Evolutionary conservation across 2,329 filamentous ascomycete species (phyloP), one percentile per base, ranked within the genome.

Genomic region (Hymenoscyphus albidus): DNA sequence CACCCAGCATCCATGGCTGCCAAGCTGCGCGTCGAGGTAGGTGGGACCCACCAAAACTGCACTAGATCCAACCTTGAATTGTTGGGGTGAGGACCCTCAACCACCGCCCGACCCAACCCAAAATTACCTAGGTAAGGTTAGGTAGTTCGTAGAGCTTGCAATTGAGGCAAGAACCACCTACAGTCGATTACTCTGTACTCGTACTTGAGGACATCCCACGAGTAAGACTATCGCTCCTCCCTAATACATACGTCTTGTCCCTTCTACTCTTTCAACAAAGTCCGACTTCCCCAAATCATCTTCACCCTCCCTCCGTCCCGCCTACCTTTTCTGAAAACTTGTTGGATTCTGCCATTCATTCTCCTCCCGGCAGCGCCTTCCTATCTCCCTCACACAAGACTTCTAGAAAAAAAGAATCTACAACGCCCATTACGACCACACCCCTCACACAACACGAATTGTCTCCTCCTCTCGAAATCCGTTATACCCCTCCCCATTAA

Each of bases 401-500:
- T 54, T 54, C 48, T 22, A 22, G 48, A 54, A 54, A 51, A 27
- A 18, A 13, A 27, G 48, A 54, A 22, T 22, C 18, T 13, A 4
- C 48, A 54, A 54, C 48, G 48, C 18, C 48, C 7, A 27, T 27
- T 54, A 13, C 48, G 22, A 27, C 13, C 22, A 54, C 18, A 5
- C 18, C 1, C 9, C 18, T 54, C 44, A 18, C 48, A 27, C 18
- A 54, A 54, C 22, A 13, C 48, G 10, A 54, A 27, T 13, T 13
- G 7, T 27, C 10, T 27, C 18, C 18, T 54, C 18, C 31, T 1
- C 31, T 38, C 31, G 4, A 5, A 9, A 16, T 57, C 22, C 16
- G 4, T 18, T 57, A 9, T 38, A 67, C 66, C 62, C 68, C 64
- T 58, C 44, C 59, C 61, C 54, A 66, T 64, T 54, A 60, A 64